phyloP scores from a whole-genome alignment of 2,329 filamentous ascomycete genomes.

The Dactylellina haptotyla region DNA sequence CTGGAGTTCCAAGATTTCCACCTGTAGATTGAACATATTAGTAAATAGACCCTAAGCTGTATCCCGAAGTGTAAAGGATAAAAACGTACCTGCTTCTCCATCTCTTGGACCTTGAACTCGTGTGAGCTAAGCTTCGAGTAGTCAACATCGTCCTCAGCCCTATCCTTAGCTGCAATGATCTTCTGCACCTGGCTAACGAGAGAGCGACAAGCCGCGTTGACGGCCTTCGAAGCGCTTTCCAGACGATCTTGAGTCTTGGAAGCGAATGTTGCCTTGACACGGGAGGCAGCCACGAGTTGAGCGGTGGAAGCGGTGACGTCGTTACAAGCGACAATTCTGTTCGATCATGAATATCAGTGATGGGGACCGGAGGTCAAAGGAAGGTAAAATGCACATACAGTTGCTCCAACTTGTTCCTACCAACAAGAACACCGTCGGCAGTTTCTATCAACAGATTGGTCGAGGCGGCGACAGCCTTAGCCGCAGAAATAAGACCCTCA shows the following conservation, averaged over 20 bases:
- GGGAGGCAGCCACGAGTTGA: slow-evolving; percentile 91
- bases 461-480: slow-evolving; percentile 91
- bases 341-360: neutral
- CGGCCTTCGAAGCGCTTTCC: slow-evolving; percentile 90
- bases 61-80: neutral
- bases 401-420: slow-evolving; percentile 92
- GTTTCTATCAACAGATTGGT: slow-evolving; percentile 98
- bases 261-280: slow-evolving; percentile 98
- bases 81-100: slow-evolving; percentile 92
- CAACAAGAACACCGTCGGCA: slow-evolving; percentile 91
- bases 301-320: slow-evolving; percentile 95
- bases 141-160: slow-evolving; percentile 83
- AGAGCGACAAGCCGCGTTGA: slow-evolving; percentile 85
- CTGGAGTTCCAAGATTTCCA: slow-evolving; percentile 95
- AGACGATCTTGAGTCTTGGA: slow-evolving; percentile 93
- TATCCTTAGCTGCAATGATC: slow-evolving; percentile 88
- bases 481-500: slow-evolving; percentile 93
- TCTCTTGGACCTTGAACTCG: slow-evolving; percentile 98
- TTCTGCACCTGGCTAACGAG: slow-evolving; percentile 92
- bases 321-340: slow-evolving; percentile 87
- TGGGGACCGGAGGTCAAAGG: neutral
- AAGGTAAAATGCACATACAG: slow-evolving; percentile 63
- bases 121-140: slow-evolving; percentile 88
- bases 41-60: slow-evolving; percentile 20
- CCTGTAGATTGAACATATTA: slow-evolving; percentile 66